Conservation (phyloP, 2,329 filamentous ascomycete genomes). For the Fusarium kyushuense region DNA sequence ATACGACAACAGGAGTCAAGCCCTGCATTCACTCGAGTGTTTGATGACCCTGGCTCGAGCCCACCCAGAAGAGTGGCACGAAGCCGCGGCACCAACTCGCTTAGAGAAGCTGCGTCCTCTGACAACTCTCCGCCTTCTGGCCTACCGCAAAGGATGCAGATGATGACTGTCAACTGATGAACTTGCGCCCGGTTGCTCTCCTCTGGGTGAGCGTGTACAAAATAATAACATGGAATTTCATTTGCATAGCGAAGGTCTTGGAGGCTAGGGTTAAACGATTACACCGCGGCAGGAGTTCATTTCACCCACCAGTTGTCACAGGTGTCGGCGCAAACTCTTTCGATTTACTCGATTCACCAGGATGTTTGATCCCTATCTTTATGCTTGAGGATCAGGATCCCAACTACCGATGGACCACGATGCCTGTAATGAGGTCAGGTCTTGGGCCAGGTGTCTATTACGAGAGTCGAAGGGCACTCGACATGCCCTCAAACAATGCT, state of each 20-base stretch:
- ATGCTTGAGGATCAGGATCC: slow-evolving; percentile 3
- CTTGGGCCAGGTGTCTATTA: slow-evolving; percentile 16
- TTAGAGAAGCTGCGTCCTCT: slow-evolving; percentile 62
- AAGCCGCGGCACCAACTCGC: slow-evolving; percentile 66
- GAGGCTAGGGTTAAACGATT: slow-evolving; percentile 38
- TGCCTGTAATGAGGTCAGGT: slow-evolving; percentile 9
- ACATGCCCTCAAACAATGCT: slow-evolving; percentile 38
- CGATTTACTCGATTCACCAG: slow-evolving; percentile 22
- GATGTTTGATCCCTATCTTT: slow-evolving; percentile 9
- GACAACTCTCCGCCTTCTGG: slow-evolving; percentile 65
- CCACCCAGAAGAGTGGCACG: slow-evolving; percentile 64
- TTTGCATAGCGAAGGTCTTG: slow-evolving; percentile 56
- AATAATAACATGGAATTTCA: slow-evolving; percentile 48
- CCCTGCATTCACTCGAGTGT: slow-evolving; percentile 75
- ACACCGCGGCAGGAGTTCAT: slow-evolving; percentile 24
- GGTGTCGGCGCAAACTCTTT: slow-evolving; percentile 19
- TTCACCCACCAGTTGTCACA: slow-evolving; percentile 21
- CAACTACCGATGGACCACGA: slow-evolving; percentile 4
- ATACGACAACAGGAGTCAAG: slow-evolving; percentile 65
- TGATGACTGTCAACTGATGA: slow-evolving; percentile 72
- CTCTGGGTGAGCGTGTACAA: slow-evolving; percentile 48
- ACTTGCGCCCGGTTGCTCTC: slow-evolving; percentile 34
- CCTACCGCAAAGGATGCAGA: slow-evolving; percentile 67
- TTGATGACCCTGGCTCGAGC: slow-evolving; percentile 70
- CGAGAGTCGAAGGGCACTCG: slow-evolving; percentile 23